phyloP scores from a whole-genome alignment of 2,329 filamentous ascomycete species.

The Neofusicoccum parvum region DNA sequence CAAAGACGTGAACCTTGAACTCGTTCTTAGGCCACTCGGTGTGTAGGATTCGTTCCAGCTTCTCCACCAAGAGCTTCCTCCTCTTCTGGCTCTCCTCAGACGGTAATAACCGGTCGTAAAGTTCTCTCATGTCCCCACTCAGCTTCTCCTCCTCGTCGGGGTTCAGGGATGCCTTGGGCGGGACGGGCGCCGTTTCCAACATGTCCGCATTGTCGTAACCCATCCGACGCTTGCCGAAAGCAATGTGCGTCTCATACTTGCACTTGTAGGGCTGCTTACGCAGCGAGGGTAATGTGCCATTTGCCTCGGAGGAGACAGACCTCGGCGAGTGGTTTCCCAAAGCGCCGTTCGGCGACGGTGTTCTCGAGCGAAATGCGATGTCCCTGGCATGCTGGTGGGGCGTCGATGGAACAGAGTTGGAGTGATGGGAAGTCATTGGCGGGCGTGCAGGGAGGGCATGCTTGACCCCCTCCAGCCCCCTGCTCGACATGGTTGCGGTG shows the following conservation, averaged over 20 bases:
- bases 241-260: constrained; percentile 85
- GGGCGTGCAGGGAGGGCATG: constrained; percentile 44
- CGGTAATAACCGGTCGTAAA: constrained; percentile 85
- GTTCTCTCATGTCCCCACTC: constrained; percentile 77
- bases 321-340: constrained; percentile 80
- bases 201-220: constrained; percentile 89
- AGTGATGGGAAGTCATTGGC: constrained; percentile 64
- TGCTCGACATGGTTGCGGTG: constrained; percentile 33
- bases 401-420: constrained; percentile 89
- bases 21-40: constrained; percentile 88
- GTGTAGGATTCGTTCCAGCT: constrained; percentile 85
- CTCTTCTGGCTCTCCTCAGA: constrained; percentile 76
- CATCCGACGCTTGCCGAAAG: constrained; percentile 81
- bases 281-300: constrained; percentile 69
- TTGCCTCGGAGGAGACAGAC: constrained; percentile 88
- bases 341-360: constrained; percentile 75
- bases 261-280: constrained; percentile 68
- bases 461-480: constrained; percentile 30
- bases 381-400: constrained; percentile 86
- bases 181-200: constrained; percentile 69
- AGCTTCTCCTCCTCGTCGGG: constrained; percentile 55
- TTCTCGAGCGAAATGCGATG: constrained; percentile 74
- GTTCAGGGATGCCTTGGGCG: constrained; percentile 59
- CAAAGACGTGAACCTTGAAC: constrained; percentile 91
- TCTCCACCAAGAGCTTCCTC: constrained; percentile 75